Evolutionary conservation across 768 basidiomycete genomes (phyloP).

Genomic region (Tylopilus felleus): DNA sequence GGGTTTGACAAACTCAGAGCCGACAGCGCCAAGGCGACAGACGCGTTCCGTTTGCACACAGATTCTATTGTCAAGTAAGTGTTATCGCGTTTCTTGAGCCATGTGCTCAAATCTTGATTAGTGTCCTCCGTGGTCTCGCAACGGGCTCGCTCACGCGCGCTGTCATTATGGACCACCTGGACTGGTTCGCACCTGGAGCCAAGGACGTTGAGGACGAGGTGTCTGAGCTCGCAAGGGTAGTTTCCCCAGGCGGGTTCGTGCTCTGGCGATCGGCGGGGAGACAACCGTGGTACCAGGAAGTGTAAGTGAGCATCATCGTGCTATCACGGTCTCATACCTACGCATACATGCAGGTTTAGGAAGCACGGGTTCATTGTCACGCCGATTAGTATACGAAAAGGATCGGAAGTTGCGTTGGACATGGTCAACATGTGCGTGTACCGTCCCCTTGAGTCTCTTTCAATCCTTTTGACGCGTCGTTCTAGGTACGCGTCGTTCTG

Average conservation of each 20-base stretch:
- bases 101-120: conserved; percentile 11
- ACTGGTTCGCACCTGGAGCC: conserved; percentile 52
- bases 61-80: conserved; percentile 65
- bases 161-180: conserved; percentile 71
- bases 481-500: conserved; percentile 34
- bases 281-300: conserved; percentile 61
- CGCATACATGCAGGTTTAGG: conserved; percentile 39
- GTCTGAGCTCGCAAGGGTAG: conserved; percentile 49
- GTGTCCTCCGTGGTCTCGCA: conserved; percentile 44
- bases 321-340: background rate
- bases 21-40: conserved; percentile 41
- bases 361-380: conserved; percentile 51
- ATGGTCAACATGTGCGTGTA: conserved; percentile 63
- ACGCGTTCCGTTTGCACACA: conserved; percentile 67
- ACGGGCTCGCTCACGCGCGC: conserved; percentile 55
- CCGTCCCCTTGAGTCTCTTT: too few species aligned
- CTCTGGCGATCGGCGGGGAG: conserved; percentile 66
- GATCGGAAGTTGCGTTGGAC: conserved; percentile 50
- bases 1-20: conserved; percentile 57
- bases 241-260: conserved; percentile 57
- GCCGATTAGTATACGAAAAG: conserved; percentile 50
- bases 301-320: conserved; percentile 28
- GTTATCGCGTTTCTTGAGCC: background rate
- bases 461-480: background rate
- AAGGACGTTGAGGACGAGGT: conserved; percentile 52